A percentile compares a stretch with the other conserved stretches of the same genome.
Conservation (phyloP, 2,329 filamentous ascomycete genomes). For the Alternaria solani region DNA sequence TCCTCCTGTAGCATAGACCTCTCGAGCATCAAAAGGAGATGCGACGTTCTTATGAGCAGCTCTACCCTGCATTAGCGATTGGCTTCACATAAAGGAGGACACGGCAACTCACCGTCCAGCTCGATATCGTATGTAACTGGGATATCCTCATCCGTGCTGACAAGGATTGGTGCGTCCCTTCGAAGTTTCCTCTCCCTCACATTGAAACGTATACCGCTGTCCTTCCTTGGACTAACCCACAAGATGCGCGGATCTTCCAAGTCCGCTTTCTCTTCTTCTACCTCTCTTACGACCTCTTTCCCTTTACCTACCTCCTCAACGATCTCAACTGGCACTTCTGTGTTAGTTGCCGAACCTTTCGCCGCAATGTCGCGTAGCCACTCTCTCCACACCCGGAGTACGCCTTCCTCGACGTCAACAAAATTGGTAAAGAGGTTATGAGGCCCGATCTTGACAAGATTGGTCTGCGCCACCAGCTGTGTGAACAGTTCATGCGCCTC, state of each 20-base stretch:
- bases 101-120: constrained; percentile 68
- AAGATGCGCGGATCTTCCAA: constrained; percentile 57
- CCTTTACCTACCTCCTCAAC: constrained; percentile 35
- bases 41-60: constrained; percentile 43
- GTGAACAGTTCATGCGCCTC: constrained; percentile 77
- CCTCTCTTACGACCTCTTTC: constrained; percentile 27
- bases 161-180: constrained; percentile 62
- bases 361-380: constrained; percentile 67
- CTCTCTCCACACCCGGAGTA: constrained; percentile 74
- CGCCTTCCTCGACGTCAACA: constrained; percentile 71
- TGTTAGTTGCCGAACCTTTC: constrained; percentile 22
- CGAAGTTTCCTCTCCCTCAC: constrained; percentile 63
- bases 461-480: constrained; percentile 74
- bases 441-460: constrained; percentile 72
- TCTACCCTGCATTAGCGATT: constrained; percentile 25
- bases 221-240: constrained; percentile 71
- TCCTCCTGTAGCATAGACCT: constrained; percentile 68
- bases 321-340: constrained; percentile 25
- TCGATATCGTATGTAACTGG: constrained; percentile 74
- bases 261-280: constrained; percentile 13
- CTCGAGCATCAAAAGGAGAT: constrained; percentile 63
- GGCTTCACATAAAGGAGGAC: not conserved
- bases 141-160: constrained; percentile 68
- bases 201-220: constrained; percentile 73
- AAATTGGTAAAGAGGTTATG: constrained; percentile 69